These are phyloP conservation scores for Erysimum pusillum DNA, from an alignment of 441 rosid species.

Conservation along the genomic window DNA sequence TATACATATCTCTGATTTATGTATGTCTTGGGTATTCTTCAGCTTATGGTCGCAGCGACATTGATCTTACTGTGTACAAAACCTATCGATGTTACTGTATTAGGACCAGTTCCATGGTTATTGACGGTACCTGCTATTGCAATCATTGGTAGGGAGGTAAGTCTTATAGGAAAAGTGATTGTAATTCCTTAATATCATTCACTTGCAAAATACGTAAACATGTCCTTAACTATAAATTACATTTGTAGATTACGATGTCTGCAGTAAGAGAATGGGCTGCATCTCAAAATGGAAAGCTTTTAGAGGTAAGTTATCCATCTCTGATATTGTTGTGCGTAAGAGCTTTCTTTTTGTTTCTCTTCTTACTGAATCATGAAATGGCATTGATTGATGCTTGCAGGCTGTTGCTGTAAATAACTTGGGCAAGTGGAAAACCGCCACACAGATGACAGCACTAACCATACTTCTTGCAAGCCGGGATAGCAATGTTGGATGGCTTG, in stretches of 20 bases:
- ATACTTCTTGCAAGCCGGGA: constrained; percentile 88
- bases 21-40: constrained; percentile 37
- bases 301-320: constrained; percentile 61
- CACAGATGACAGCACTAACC: constrained; percentile 93
- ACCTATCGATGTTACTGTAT: constrained; percentile 65
- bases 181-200: constrained; percentile 5
- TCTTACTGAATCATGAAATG: constrained; percentile 1
- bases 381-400: constrained; percentile 48
- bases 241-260: constrained; percentile 89
- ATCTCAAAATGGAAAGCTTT: constrained; percentile 77
- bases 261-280: constrained; percentile 99
- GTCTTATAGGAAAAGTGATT: constrained; percentile 5
- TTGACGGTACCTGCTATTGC: constrained; percentile 83
- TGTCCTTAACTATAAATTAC: neutral
- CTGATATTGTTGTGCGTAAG: neutral
- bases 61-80: constrained; percentile 81
- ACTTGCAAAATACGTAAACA: neutral
- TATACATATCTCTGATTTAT: constrained; percentile 30
- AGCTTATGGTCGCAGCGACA: constrained; percentile 98
- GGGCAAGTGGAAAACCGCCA: constrained; percentile 99
- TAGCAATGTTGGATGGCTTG: constrained; percentile 73
- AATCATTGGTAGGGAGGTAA: constrained; percentile 96
- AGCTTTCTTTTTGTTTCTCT: neutral
- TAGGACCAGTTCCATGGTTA: constrained; percentile 81
- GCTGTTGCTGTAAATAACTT: constrained; percentile 95